Conservation (phyloP, 192 early-diverging fungal species). For the Phlyctochytrium arcticum region DNA sequence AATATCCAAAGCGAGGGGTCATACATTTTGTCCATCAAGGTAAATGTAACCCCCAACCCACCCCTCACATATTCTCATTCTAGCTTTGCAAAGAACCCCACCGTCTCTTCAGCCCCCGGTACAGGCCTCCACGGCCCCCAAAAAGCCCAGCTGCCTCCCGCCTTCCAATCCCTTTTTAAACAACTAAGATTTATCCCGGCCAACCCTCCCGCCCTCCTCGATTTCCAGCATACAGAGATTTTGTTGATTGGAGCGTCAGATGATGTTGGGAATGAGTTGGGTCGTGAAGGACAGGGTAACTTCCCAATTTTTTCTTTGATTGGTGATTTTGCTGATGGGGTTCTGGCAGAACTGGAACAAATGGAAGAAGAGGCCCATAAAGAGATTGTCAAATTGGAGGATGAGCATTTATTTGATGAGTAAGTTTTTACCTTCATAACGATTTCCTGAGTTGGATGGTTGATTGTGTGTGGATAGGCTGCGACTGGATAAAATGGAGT, state of each 20-base stretch:
- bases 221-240: slow-evolving; percentile 29
- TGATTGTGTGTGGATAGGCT: background rate
- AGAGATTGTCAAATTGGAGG: slow-evolving; percentile 16
- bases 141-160: slow-evolving; percentile 12
- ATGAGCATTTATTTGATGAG: slow-evolving; percentile 33
- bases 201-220: slow-evolving; percentile 27
- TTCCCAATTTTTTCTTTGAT: background rate
- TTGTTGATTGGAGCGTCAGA: slow-evolving; percentile 40
- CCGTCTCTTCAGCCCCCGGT: background rate
- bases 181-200: slow-evolving; percentile 29
- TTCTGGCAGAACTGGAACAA: slow-evolving; percentile 12
- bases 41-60: slow-evolving; percentile 6
- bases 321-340: background rate
- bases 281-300: slow-evolving; percentile 24
- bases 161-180: slow-evolving; percentile 17
- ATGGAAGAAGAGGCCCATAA: slow-evolving; percentile 32
- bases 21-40: slow-evolving; percentile 41
- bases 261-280: slow-evolving; percentile 31
- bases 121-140: slow-evolving; percentile 1
- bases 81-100: slow-evolving; percentile 23
- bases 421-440: background rate
- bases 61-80: background rate
- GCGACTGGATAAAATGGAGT: slow-evolving; percentile 6
- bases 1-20: slow-evolving; percentile 37
- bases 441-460: background rate